These are phyloP conservation scores for Mortierella sp. DNA, from an alignment of 371 early-diverging fungal species.

Conservation along the genomic window DNA sequence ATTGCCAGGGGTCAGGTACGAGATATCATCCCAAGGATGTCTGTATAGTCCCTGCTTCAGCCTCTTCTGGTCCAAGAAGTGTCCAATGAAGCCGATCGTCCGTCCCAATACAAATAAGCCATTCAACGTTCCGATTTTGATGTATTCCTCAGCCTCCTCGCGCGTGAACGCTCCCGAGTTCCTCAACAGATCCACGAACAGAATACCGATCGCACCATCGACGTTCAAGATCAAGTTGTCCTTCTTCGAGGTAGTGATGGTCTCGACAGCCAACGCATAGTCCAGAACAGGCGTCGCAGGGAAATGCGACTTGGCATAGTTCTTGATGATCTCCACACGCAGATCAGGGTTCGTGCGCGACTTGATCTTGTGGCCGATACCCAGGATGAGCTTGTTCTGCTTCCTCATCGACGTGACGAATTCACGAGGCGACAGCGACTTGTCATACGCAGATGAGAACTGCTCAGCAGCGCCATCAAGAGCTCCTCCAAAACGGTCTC, in stretches of 20 bases:
- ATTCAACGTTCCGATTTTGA: constrained; percentile 95
- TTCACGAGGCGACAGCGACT: constrained; percentile 89
- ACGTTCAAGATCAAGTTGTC: constrained; percentile 98
- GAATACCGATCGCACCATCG: constrained; percentile 96
- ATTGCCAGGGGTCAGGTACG: constrained; percentile 80
- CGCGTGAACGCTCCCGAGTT: constrained; percentile 92
- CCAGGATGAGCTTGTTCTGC: constrained; percentile 84
- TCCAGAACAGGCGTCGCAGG: constrained; percentile 89
- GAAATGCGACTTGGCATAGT: constrained; percentile 92
- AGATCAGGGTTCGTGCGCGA: constrained; percentile 98
- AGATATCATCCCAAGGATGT: constrained; percentile 99
- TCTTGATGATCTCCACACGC: constrained; percentile 94
- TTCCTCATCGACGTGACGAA: constrained; percentile 94
- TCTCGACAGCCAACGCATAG: constrained; percentile 95
- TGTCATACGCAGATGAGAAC: constrained; percentile 92
- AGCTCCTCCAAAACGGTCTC: constrained; percentile 97
- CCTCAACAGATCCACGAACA: constrained; percentile 95
- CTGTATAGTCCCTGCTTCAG: constrained; percentile 97
- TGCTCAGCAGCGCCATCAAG: constrained; percentile 95
- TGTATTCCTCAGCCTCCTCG: constrained; percentile 97
- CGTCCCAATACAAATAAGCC: constrained; percentile 97
- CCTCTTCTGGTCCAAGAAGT: constrained; percentile 97
- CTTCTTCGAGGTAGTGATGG: constrained; percentile 97
- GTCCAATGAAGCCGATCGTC: constrained; percentile 95
- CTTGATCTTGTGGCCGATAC: constrained; percentile 99